Base-by-base conservation (phyloP, 805 yeast species). In the Teunomyces lycoperdinae region DNA sequence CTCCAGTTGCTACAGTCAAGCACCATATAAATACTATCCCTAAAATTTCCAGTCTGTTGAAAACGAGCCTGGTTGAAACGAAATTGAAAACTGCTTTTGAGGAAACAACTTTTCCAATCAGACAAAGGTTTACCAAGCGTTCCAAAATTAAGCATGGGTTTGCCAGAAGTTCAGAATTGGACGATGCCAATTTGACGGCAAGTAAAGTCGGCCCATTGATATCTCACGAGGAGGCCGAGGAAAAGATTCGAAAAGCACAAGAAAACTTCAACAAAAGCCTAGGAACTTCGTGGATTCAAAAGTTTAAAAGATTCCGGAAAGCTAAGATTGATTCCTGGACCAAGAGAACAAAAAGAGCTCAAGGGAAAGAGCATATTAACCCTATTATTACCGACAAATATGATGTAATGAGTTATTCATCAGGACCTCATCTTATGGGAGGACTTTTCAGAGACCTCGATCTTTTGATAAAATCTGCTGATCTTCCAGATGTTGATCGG, bases 311-410 rank as follows among this genome's bases (percentile, higher is more conserved):
- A 24, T 71, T 65, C 54, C 56, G 62, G 14, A 30, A 43, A 7
- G 54, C 55, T 6, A 61, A 66, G 44, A 45, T 54, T 14, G 49
- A 55, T 7, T 52, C 50, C 6, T 69, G 74, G 73, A 53, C 49
- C 29, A 44, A 51, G 14, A 57, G 69, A 39, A 44, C 56, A 33
- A 55, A 53, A 5, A 52, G 57, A 14, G 60, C 62, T 2, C 73
- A 74, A 74, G 74, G 72, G 1, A 52, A 54, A 2, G 77, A 71
- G 26, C 51, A 47, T 4, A 57, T 73, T 33, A 63, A 52, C 46
- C 62, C 65, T 9, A 47, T 58, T 4, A 62, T 72, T 17, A 52
- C 55, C 17, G 63, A 63, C 7, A 69, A 69, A 50, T 73, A 58
- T 49, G 66, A 68, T 28, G 67, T 73, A 16, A 57, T 71, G 47